Evolutionary conservation across 768 basidiomycete genomes (phyloP).

Genomic region (Phlebiopsis gigantea): DNA sequence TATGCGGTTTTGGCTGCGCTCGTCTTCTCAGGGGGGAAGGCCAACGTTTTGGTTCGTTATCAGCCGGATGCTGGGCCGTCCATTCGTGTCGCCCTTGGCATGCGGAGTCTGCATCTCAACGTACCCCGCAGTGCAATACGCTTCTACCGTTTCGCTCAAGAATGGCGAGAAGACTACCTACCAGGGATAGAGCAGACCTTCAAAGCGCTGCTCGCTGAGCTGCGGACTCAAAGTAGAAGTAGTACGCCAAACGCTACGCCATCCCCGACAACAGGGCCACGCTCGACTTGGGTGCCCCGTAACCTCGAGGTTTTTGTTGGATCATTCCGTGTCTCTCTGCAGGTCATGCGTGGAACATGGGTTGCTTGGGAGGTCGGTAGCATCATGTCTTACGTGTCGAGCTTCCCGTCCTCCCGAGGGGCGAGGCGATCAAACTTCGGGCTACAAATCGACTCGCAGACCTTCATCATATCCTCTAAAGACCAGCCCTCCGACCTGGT

Average conservation of each 20-base stretch:
- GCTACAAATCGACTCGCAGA: constrained; percentile 56
- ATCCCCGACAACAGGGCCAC: constrained; percentile 29
- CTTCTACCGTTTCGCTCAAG: constrained; percentile 71
- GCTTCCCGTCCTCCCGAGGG: constrained; percentile 29
- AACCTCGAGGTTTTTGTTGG: constrained; percentile 50
- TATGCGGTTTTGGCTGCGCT: constrained; percentile 62
- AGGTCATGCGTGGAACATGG: constrained; percentile 89
- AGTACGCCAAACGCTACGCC: not conserved
- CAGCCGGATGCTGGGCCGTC: constrained; percentile 37
- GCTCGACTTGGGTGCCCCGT: constrained; percentile 18
- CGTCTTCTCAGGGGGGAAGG: constrained; percentile 38
- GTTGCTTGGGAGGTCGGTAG: constrained; percentile 65
- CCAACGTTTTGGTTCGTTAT: constrained; percentile 42
- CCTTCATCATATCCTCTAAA: constrained; percentile 52
- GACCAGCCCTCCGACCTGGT: constrained; percentile 24
- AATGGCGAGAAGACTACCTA: constrained; percentile 78
- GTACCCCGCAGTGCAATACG: constrained; percentile 81
- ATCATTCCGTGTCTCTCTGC: constrained; percentile 56
- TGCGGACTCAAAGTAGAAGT: constrained; percentile 20
- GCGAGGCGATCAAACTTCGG: constrained; percentile 46
- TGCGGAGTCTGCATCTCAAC: constrained; percentile 44
- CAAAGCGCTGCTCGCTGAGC: constrained; percentile 59
- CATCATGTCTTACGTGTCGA: constrained; percentile 42
- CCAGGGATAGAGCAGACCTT: constrained; percentile 68
- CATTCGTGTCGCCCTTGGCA: constrained; percentile 38